Evolutionary conservation across 306 rosid species (phyloP).

Genomic region (Sphenostylis stenocarpa): DNA sequence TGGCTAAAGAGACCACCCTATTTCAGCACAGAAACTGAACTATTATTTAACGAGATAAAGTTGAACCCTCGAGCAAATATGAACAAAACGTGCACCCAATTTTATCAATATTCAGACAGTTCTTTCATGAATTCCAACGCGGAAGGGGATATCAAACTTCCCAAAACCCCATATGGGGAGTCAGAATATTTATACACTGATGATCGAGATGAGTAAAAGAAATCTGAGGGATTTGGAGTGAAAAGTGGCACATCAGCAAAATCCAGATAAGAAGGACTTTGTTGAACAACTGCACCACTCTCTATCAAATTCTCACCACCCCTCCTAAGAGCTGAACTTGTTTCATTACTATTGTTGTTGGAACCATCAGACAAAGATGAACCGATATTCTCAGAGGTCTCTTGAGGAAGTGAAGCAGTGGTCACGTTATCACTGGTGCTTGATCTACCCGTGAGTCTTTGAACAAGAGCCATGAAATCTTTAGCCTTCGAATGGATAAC

Average conservation of each 20-base stretch:
- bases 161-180: conserved; percentile 42
- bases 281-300: conserved; percentile 4
- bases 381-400: conserved; percentile 28
- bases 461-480: conserved; percentile 87
- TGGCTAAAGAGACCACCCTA: neutral
- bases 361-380: conserved; percentile 40
- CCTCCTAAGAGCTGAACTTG: conserved; percentile 35
- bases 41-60: neutral
- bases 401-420: neutral
- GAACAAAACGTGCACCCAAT: neutral
- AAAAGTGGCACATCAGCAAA: conserved; percentile 59
- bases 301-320: conserved; percentile 22
- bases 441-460: conserved; percentile 75
- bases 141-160: conserved; percentile 61
- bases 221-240: conserved; percentile 59
- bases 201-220: conserved; percentile 43
- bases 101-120: conserved; percentile 55
- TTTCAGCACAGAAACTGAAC: neutral
- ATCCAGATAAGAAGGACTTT: neutral
- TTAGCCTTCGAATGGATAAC: conserved; percentile 68
- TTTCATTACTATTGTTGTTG: conserved; percentile 28
- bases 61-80: neutral
- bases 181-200: conserved; percentile 38
- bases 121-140: conserved; percentile 68
- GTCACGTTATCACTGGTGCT: neutral